Evolutionary conservation across 805 yeast species (phyloP).

Genomic region (Nakazawaea siamensis): DNA sequence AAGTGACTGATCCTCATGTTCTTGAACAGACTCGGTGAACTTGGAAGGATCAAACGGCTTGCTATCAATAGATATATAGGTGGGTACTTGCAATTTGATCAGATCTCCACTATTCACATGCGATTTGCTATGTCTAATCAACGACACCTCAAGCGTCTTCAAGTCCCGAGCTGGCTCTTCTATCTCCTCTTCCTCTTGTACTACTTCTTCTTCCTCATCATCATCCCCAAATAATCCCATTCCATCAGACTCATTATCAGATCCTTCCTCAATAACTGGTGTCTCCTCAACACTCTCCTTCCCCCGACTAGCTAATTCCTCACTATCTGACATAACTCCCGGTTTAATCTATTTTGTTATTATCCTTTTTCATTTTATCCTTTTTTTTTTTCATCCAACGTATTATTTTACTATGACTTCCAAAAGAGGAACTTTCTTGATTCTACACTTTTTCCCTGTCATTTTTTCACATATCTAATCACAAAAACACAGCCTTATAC

Average conservation of each 20-base stretch:
- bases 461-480: too few relatives aligned
- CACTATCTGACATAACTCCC: background rate
- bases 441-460: too few relatives aligned
- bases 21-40: conserved; percentile 27
- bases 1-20: conserved; percentile 32
- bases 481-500: too few relatives aligned
- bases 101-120: conserved; percentile 28
- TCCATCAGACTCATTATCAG: conserved; percentile 31
- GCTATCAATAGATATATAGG: conserved; percentile 75
- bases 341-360: too few relatives aligned
- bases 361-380: too few relatives aligned
- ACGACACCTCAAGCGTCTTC: conserved; percentile 31
- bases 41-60: conserved; percentile 76
- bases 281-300: conserved; percentile 24
- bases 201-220: conserved; percentile 24
- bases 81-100: conserved; percentile 59
- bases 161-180: conserved; percentile 17
- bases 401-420: too few relatives aligned
- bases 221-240: conserved; percentile 22
- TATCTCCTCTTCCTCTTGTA: conserved; percentile 23
- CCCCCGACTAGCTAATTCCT: background rate
- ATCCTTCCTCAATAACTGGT: too few relatives aligned
- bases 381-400: too few relatives aligned
- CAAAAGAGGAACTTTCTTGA: too few relatives aligned
- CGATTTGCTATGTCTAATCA: conserved; percentile 44